phyloP scores from a whole-genome alignment of 2,329 filamentous ascomycete genomes.

The Microthyrium microscopicum region DNA sequence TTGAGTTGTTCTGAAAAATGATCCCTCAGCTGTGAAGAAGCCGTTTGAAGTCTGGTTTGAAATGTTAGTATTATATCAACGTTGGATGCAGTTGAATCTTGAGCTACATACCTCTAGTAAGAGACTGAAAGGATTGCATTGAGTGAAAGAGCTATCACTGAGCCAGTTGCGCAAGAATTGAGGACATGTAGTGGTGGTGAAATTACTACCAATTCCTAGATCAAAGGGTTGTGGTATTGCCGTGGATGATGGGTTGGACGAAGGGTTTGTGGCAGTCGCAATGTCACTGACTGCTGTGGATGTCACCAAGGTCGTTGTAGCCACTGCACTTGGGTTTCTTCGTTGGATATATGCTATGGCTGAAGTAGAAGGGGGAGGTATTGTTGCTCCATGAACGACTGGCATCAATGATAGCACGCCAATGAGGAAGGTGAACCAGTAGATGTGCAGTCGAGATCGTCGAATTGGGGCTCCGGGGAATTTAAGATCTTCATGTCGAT shows the following conservation, averaged over 20 bases:
- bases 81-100: slow-evolving; percentile 1
- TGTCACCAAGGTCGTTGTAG: no score
- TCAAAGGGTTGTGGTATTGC: slow-evolving; percentile 28
- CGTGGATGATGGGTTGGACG: no score
- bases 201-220: slow-evolving; percentile 33
- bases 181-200: slow-evolving; percentile 38
- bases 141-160: slow-evolving; percentile 45
- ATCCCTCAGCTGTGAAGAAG: slow-evolving; percentile 67
- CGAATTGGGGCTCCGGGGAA: no score
- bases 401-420: no score
- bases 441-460: no score
- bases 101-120: slow-evolving; percentile 57
- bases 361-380: no score
- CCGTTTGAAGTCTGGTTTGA: slow-evolving; percentile 52
- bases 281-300: background rate
- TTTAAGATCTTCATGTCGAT: no score
- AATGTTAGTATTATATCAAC: slow-evolving; percentile 8
- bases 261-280: slow-evolving; percentile 4
- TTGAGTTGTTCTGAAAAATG: slow-evolving; percentile 53
- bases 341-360: no score
- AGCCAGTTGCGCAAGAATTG: slow-evolving; percentile 54
- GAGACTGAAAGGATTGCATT: slow-evolving; percentile 71
- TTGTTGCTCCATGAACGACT: no score
- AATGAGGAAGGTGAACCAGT: no score
- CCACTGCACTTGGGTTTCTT: no score